These are phyloP conservation scores for Botrytis fabae DNA, from an alignment of 2,329 filamentous ascomycete species.

Conservation along the genomic window DNA sequence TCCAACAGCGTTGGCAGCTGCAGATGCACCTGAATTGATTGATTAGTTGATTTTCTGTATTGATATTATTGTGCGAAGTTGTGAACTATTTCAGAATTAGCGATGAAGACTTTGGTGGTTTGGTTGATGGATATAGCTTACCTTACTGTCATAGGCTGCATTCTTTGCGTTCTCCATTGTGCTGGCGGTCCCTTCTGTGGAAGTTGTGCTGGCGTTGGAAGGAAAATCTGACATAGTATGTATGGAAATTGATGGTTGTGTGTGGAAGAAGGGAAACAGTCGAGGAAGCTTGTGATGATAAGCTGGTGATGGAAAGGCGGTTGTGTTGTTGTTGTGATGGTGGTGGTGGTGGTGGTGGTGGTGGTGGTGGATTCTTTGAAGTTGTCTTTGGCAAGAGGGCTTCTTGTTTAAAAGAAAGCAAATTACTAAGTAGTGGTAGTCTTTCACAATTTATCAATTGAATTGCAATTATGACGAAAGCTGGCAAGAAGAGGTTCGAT, in stretches of 20 bases:
- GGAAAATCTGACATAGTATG: slow-evolving; percentile 20
- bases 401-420: slow-evolving; percentile 1
- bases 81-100: slow-evolving; percentile 19
- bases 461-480: slow-evolving; percentile 14
- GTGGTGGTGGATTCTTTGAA: not conserved
- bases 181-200: slow-evolving; percentile 7
- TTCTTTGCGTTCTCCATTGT: slow-evolving; percentile 24
- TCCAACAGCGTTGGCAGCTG: slow-evolving; percentile 39
- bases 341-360: not conserved
- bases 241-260: not conserved
- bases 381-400: not conserved
- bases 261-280: not conserved
- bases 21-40: slow-evolving; percentile 35
- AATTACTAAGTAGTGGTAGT: not conserved
- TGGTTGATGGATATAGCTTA: slow-evolving; percentile 7
- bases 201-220: slow-evolving; percentile 17
- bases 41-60: slow-evolving; percentile 28
- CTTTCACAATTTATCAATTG: slow-evolving; percentile 1
- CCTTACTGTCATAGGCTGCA: slow-evolving; percentile 21
- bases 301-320: not conserved
- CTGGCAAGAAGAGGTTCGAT: not conserved
- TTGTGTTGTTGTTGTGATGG: not conserved
- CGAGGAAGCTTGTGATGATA: not conserved
- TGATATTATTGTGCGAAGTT: slow-evolving; percentile 1
- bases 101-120: not conserved